Evolutionary conservation across 345 rosid genomes (phyloP).

Genomic region (Gossypium stocksii): DNA sequence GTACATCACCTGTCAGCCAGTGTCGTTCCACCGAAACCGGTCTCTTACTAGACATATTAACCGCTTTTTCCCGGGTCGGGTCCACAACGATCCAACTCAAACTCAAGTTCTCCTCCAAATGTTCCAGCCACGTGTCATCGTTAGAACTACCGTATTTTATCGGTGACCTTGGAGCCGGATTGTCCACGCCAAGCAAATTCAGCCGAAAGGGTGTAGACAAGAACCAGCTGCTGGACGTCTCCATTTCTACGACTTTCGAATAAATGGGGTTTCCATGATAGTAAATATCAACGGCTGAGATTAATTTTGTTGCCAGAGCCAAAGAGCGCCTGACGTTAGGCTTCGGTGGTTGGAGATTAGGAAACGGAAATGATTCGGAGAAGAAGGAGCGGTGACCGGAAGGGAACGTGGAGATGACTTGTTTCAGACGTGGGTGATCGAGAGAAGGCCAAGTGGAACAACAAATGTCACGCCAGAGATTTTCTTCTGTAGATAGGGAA

Average conservation of each 20-base stretch:
- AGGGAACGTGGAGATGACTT: slow-evolving; percentile 46
- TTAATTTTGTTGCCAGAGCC: slow-evolving; percentile 23
- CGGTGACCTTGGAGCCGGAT: slow-evolving; percentile 31
- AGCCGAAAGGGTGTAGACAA: slow-evolving; percentile 53
- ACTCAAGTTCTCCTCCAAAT: slow-evolving; percentile 46
- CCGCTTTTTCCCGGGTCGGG: slow-evolving; percentile 48
- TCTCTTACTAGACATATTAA: slow-evolving; percentile 49
- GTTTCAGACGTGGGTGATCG: slow-evolving; percentile 28
- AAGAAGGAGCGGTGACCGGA: slow-evolving; percentile 60
- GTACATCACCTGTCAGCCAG: slow-evolving; percentile 64
- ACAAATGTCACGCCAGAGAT: slow-evolving; percentile 56
- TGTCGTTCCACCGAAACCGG: slow-evolving; percentile 59
- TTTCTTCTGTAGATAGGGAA: slow-evolving; percentile 1
- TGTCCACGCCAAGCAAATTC: slow-evolving; percentile 51
- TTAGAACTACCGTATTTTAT: slow-evolving; percentile 11
- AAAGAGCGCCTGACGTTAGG: slow-evolving; percentile 5
- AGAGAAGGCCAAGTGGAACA: slow-evolving; percentile 60
- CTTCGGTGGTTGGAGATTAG: slow-evolving; percentile 17
- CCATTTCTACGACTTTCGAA: slow-evolving; percentile 46
- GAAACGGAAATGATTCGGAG: slow-evolving; percentile 51
- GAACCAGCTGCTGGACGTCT: slow-evolving; percentile 52
- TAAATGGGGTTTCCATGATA: slow-evolving; percentile 35
- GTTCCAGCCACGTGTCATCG: slow-evolving; percentile 38
- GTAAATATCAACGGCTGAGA: slow-evolving; percentile 75
- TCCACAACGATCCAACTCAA: slow-evolving; percentile 73